Percentiles rank a stretch among this genome's conserved stretches.
phyloP scores from a whole-genome alignment of 257 asterid species.

The Echites panduratus region DNA sequence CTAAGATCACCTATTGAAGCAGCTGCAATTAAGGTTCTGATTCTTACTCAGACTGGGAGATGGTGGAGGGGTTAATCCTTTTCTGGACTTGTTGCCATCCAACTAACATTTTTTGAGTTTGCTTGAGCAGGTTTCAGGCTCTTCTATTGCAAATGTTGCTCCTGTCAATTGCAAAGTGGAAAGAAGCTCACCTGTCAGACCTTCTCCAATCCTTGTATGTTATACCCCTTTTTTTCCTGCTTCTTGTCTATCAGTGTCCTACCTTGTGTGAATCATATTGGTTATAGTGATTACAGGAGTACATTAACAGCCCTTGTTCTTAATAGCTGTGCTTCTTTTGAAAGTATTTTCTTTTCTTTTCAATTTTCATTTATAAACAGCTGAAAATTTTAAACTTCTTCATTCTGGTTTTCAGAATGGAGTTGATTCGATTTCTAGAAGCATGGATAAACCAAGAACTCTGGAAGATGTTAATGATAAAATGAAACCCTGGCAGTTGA shows the following conservation, averaged over 20 bases:
- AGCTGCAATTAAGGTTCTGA: constrained; percentile 65
- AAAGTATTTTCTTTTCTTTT: background rate
- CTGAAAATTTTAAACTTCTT: constrained; percentile 2
- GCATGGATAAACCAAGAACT: constrained; percentile 76
- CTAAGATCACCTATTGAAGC: constrained; percentile 75
- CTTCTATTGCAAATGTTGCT: constrained; percentile 65
- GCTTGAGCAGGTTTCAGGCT: constrained; percentile 64
- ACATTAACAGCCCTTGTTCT: background rate
- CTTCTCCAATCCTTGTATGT: constrained; percentile 46
- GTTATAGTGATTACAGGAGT: constrained; percentile 11
- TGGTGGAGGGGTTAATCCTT: background rate
- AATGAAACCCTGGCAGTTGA: constrained; percentile 71
- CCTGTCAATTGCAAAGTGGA: constrained; percentile 83
- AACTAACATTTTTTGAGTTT: constrained; percentile 16
- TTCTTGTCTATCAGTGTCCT: background rate
- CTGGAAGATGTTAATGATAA: constrained; percentile 70
- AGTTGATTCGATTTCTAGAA: constrained; percentile 67
- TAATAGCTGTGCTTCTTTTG: background rate
- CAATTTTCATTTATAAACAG: constrained; percentile 5
- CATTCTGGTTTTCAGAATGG: constrained; percentile 59
- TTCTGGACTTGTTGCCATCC: background rate
- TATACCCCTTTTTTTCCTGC: background rate
- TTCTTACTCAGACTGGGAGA: background rate
- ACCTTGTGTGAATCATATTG: background rate
- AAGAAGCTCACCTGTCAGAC: constrained; percentile 95